Conservation (phyloP, 306 rosid species). For the Mimosa bimucronata region DNA sequence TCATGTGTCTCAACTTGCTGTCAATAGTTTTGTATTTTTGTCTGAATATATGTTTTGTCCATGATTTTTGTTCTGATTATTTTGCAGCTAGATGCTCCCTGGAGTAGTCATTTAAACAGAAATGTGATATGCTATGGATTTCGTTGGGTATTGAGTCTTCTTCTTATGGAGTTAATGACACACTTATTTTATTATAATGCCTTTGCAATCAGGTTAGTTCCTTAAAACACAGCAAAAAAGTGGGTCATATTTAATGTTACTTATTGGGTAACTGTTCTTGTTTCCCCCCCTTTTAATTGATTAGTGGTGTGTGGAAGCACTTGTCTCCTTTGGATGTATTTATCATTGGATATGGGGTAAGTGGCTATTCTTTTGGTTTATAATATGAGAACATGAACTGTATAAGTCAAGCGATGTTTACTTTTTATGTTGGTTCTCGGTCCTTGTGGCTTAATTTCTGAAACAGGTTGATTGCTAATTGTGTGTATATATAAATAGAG, state of each 20-base stretch:
- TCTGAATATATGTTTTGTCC: constrained; percentile 23
- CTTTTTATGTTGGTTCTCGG: background rate
- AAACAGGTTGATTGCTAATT: background rate
- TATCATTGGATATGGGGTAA: constrained; percentile 95
- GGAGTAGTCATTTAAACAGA: constrained; percentile 54
- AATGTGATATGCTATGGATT: constrained; percentile 65
- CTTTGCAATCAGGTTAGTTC: constrained; percentile 79
- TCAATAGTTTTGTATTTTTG: constrained; percentile 17
- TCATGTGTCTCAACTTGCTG: constrained; percentile 2
- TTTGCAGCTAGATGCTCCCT: constrained; percentile 82
- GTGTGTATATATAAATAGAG: background rate
- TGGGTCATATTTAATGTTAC: constrained; percentile 7
- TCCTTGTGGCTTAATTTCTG: background rate
- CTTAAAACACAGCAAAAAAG: constrained; percentile 28
- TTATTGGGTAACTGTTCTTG: constrained; percentile 36
- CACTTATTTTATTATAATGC: constrained; percentile 86
- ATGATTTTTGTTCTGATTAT: constrained; percentile 26
- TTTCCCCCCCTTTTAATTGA: background rate
- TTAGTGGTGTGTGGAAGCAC: constrained; percentile 79
- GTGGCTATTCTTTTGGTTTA: constrained; percentile 35
- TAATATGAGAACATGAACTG: background rate
- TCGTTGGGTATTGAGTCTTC: constrained; percentile 75
- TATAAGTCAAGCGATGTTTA: background rate
- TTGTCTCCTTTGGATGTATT: constrained; percentile 81
- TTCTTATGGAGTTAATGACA: constrained; percentile 82